These are phyloP conservation scores for Albugo candida DNA, from an alignment of 352 stramenopile species.

Conservation along the genomic window DNA sequence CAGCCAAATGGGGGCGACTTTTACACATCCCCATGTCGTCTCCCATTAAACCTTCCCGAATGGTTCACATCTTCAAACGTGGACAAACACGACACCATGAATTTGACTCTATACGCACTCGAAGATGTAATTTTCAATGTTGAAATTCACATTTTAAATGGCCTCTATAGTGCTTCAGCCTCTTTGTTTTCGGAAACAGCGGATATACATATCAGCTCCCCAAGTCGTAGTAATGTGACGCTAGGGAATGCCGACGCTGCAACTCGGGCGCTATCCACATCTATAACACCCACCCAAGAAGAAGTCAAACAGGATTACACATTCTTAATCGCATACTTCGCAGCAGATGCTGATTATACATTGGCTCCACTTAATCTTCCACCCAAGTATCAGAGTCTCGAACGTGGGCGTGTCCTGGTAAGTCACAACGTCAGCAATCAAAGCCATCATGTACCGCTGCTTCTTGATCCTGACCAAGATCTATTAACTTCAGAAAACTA, in stretches of 20 bases:
- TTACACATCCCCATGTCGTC: constrained; percentile 83
- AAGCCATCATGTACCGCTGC: constrained; percentile 40
- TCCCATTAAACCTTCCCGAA: constrained; percentile 72
- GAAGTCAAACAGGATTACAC: constrained; percentile 73
- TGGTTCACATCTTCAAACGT: constrained; percentile 83
- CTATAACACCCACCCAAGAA: constrained; percentile 72
- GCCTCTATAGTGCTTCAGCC: constrained; percentile 66
- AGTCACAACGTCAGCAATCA: constrained; percentile 81
- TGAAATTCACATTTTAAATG: constrained; percentile 91
- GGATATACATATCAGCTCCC: constrained; percentile 58
- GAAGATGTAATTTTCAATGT: constrained; percentile 92
- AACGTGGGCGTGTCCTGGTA: constrained; percentile 85
- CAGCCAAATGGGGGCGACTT: constrained; percentile 31
- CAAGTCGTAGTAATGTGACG: constrained; percentile 48
- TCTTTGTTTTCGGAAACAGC: constrained; percentile 88
- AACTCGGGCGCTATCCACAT: constrained; percentile 43
- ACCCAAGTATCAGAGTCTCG: constrained; percentile 83
- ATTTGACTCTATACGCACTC: constrained; percentile 87
- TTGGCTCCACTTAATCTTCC: constrained; percentile 86
- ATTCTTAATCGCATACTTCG: constrained; percentile 78
- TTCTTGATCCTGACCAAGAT: constrained; percentile 53
- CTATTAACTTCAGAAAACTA: constrained; percentile 31
- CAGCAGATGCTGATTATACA: constrained; percentile 31
- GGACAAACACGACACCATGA: constrained; percentile 86
- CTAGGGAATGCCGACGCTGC: constrained; percentile 32